Evolutionary conservation across 2,329 filamentous ascomycete species (phyloP).

Genomic region (Trichoderma breve): DNA sequence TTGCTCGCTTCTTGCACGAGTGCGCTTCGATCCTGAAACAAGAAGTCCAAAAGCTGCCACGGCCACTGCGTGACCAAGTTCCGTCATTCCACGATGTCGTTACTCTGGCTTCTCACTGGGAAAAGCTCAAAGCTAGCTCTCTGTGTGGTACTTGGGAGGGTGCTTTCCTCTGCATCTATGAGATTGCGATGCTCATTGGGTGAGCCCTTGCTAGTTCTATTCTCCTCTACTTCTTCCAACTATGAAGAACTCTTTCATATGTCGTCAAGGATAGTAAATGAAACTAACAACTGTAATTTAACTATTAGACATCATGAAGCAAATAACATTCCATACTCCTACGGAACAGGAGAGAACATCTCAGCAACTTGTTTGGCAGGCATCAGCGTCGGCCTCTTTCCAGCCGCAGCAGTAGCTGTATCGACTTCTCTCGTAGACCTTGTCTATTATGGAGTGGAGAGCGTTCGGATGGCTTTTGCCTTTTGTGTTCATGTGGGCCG

Average conservation of each 20-base stretch:
- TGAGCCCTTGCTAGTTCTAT: background rate
- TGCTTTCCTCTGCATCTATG: background rate
- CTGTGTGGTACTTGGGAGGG: background rate
- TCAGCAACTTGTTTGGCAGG: constrained; percentile 33
- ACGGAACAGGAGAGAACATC: background rate
- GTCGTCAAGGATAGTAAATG: background rate
- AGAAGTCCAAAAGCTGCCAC: background rate
- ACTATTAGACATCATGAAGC: background rate
- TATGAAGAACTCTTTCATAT: background rate
- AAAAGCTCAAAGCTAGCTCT: background rate
- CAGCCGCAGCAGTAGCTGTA: constrained; percentile 42
- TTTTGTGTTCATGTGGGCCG: constrained; percentile 44
- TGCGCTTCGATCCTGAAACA: background rate
- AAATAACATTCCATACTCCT: background rate
- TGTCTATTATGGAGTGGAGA: constrained; percentile 40
- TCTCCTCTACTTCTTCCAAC: background rate
- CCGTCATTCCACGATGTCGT: background rate
- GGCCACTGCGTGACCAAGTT: background rate
- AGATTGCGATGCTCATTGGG: background rate
- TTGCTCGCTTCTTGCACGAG: background rate
- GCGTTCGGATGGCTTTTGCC: constrained; percentile 44
- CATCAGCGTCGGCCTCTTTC: constrained; percentile 45
- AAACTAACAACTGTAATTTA: background rate
- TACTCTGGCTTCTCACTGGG: background rate
- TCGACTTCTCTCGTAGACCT: constrained; percentile 41